Conservation (phyloP, 179 eudicot genomes). For the Camellia oleifera region DNA sequence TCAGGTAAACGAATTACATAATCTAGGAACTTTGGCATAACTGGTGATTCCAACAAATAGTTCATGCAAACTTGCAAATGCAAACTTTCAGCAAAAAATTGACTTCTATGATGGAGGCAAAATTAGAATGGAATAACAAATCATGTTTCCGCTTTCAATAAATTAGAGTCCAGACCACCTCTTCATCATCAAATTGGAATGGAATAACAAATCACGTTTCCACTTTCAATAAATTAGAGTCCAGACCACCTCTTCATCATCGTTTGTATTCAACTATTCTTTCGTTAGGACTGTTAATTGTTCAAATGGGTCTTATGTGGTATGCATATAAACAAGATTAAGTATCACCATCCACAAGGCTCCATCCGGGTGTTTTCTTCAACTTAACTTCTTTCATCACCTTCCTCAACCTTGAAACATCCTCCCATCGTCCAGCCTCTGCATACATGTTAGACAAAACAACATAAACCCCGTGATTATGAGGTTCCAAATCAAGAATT, state of each 20-base stretch:
- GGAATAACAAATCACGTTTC: no score
- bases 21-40: neutral
- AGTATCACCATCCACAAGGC: conserved; percentile 40
- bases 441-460: conserved; percentile 74
- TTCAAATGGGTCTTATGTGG: neutral
- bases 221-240: neutral
- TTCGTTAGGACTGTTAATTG: neutral
- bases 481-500: conserved; percentile 54
- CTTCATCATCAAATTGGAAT: neutral
- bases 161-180: conserved; percentile 8
- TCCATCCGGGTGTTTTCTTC: conserved; percentile 71
- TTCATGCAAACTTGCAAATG: neutral
- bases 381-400: conserved; percentile 54
- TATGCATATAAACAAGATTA: neutral
- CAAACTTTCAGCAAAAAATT: neutral
- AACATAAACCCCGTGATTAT: conserved; percentile 64
- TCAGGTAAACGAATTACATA: neutral
- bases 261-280: neutral
- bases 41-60: conserved; percentile 4
- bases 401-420: conserved; percentile 54
- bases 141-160: no score
- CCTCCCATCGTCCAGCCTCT: conserved; percentile 71
- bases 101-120: no score
- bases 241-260: conserved; percentile 1
- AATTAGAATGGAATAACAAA: no score